Evolutionary conservation across 139 green algal species (phyloP).

Genomic region (Chlorokybus atmophyticus): DNA sequence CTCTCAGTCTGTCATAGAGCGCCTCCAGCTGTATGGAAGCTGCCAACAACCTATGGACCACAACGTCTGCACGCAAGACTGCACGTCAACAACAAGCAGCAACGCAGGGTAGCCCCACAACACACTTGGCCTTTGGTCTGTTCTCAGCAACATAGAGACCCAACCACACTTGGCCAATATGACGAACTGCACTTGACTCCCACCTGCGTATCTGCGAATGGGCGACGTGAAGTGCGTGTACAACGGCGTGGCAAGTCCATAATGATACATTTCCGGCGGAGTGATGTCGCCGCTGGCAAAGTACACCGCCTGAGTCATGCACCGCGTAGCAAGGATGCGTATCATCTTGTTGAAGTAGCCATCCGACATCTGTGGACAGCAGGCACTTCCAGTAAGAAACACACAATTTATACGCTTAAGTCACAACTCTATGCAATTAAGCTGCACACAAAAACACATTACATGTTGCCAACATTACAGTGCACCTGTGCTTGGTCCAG

Average conservation of each 20-base stretch:
- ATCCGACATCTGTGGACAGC: conserved; percentile 44
- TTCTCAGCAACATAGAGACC: too few relatives aligned
- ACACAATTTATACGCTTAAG: too few relatives aligned
- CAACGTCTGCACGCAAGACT: conserved; percentile 36
- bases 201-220: conserved; percentile 39
- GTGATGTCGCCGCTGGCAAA: conserved; percentile 23
- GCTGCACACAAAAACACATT: too few relatives aligned
- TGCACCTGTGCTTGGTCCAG: conserved; percentile 45
- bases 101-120: too few relatives aligned
- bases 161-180: not conserved
- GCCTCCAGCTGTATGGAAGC: conserved; percentile 54
- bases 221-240: conserved; percentile 50
- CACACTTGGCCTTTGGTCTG: too few relatives aligned
- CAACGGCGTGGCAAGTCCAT: conserved; percentile 35
- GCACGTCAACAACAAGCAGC: too few relatives aligned
- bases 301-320: conserved; percentile 76
- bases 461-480: too few relatives aligned
- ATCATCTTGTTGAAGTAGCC: conserved; percentile 96
- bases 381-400: too few relatives aligned
- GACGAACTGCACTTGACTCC: too few relatives aligned
- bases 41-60: conserved; percentile 26
- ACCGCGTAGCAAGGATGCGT: conserved; percentile 90
- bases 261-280: conserved; percentile 29
- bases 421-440: too few relatives aligned
- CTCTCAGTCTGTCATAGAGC: conserved; percentile 48